A percentile compares a stretch with the other conserved stretches of the same genome.
Conservation (phyloP, 257 asterid genomes). For the Nicotiana attenuata region DNA sequence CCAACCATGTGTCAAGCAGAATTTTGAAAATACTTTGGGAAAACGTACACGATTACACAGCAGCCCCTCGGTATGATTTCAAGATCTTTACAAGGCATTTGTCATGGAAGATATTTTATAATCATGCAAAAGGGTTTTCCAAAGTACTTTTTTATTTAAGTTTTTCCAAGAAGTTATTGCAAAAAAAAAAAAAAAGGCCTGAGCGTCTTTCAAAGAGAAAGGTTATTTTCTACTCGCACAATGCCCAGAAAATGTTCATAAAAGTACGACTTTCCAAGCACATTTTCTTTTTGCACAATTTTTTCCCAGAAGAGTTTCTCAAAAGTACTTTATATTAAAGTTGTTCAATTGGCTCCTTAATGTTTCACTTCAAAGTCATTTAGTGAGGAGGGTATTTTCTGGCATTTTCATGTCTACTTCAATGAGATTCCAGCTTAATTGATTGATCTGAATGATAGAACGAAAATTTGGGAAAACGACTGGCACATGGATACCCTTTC, state of each 20-base stretch:
- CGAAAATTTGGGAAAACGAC: slow-evolving; percentile 89
- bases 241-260: background rate
- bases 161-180: background rate
- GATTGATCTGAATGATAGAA: slow-evolving; percentile 35
- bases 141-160: background rate
- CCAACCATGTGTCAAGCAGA: background rate
- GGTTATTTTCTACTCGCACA: background rate
- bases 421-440: background rate
- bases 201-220: background rate
- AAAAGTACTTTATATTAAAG: background rate
- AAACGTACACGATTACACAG: background rate
- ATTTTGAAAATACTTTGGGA: background rate
- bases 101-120: background rate
- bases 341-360: background rate
- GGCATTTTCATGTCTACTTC: background rate
- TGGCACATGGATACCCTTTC: slow-evolving; percentile 97
- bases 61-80: background rate
- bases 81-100: background rate
- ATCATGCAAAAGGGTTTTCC: background rate
- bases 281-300: background rate
- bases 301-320: background rate
- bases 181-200: too few species aligned
- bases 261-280: background rate
- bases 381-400: background rate
- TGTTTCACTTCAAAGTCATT: background rate